Evolutionary conservation across 768 basidiomycete genomes (phyloP), one percentile per base, ranked within the genome.

Genomic region (Artomyces pyxidatus): DNA sequence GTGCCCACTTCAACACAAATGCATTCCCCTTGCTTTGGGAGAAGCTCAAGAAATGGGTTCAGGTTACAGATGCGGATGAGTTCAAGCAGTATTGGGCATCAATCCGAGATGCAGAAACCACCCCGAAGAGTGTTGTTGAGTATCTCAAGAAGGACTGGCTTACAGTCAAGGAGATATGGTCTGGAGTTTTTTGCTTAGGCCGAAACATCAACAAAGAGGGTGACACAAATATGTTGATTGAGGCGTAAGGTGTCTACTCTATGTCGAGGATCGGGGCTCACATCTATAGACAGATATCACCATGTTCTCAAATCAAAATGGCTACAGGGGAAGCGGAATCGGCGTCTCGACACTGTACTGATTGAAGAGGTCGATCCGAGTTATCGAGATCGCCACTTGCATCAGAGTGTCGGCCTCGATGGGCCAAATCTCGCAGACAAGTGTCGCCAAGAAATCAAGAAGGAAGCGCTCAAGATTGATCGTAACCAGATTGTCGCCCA

Each of bases 201-300:
- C 14, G 47, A 5, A 27, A 16, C 4, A 40, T 48, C 35, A 39
- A 28, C 17, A 25, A 48, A 19, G 47, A 48, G 26, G 22, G 47
- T 1, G 47, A 48, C 16, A 48, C 48, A 29, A 49, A 49, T 11
- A 49, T 49, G 48, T 27, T 42, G 14, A 21, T 49, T 8, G 48
- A 49, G 32, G 28, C 6, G 41, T 49, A 42, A 29, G 30, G 42
- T 21, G 0, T 23, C n/a, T 27, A 12, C 1, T 11, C 6, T 3
- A 11, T 12, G 40, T 48, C 27, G 11, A 26, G n/a, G 35, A 39
- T 21, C 22, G 19, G 16, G 19, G 16, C 14, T 2, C 10, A 6
- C 19, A 27, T 29, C 37, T 19, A 27, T 27, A 14, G 12, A 43
- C 42, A 49, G 47, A 1, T 48, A 30, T 25, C 47, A 48, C 17